These are phyloP conservation scores for Austroboletus novae-zelandiae DNA, from an alignment of 1,284 basidiomycete genomes.

Conservation along the genomic window DNA sequence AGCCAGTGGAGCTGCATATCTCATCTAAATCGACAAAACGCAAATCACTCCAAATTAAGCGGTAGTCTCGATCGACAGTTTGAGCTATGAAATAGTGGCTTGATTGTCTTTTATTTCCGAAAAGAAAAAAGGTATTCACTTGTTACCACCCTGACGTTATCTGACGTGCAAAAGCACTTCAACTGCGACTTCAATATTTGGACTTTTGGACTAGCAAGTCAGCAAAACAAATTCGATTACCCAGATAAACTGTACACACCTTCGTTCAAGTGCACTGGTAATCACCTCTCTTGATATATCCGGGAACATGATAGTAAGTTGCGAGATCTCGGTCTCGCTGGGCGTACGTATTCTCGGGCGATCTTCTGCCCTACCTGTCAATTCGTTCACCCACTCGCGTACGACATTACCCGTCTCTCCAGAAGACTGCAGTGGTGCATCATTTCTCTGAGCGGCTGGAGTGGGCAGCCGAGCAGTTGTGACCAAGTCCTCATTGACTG, in stretches of 20 bases:
- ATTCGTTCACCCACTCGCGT: conserved; percentile 79
- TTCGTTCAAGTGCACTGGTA: conserved; percentile 77
- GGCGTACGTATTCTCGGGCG: conserved; percentile 64
- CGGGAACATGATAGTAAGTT: conserved; percentile 81
- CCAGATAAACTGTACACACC: conserved; percentile 46
- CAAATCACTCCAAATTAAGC: too few species aligned
- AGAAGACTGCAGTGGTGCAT: conserved; percentile 10
- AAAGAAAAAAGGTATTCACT: background rate
- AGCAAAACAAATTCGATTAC: background rate
- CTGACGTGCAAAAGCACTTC: conserved; percentile 65
- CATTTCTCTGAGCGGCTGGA: conserved; percentile 16
- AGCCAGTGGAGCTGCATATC: too few species aligned
- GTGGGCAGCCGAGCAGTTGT: conserved; percentile 50
- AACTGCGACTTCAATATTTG: conserved; percentile 77
- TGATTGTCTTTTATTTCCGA: background rate
- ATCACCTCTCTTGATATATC: conserved; percentile 72
- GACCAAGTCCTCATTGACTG: conserved; percentile 50
- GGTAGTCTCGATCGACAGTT: too few species aligned
- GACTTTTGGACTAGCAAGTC: conserved; percentile 38
- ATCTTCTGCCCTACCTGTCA: conserved; percentile 63
- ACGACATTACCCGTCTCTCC: conserved; percentile 46
- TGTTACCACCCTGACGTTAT: conserved; percentile 9
- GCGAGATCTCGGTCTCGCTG: conserved; percentile 70
- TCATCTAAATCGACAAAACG: too few species aligned
- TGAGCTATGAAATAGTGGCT: too few species aligned